Evolutionary conservation across 2,329 filamentous ascomycete genomes (phyloP).

Genomic region (Penicillium sp.): DNA sequence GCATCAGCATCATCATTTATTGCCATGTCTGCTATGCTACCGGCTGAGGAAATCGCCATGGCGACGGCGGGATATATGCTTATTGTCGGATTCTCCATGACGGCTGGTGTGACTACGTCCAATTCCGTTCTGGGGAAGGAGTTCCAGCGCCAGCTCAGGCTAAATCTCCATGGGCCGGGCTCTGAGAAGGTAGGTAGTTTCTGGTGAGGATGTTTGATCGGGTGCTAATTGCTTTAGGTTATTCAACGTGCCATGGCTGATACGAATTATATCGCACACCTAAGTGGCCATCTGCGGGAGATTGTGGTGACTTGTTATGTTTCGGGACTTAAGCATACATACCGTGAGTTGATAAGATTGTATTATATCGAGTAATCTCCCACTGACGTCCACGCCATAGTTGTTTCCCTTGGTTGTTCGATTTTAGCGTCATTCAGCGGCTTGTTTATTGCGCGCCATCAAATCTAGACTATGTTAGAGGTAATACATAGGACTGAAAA

Average conservation of each 20-base stretch:
- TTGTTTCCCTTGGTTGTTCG: slow-evolving; percentile 19
- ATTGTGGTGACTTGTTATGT: slow-evolving; percentile 31
- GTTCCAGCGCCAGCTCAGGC: slow-evolving; percentile 33
- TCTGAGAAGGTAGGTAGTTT: slow-evolving; percentile 18
- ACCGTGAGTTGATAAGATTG: slow-evolving; percentile 18
- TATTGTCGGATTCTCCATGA: slow-evolving; percentile 43
- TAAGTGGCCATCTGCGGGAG: slow-evolving; percentile 24
- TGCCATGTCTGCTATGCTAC: slow-evolving; percentile 48
- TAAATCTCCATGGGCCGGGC: slow-evolving; percentile 29
- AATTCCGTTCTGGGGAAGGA: slow-evolving; percentile 39
- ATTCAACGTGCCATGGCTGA: slow-evolving; percentile 41
- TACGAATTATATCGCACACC: slow-evolving; percentile 40
- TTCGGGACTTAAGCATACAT: slow-evolving; percentile 27
- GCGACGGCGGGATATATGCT: slow-evolving; percentile 51
- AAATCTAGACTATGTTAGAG: slow-evolving; percentile 4
- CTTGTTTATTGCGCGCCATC: slow-evolving; percentile 18
- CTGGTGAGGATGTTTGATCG: too few relatives aligned
- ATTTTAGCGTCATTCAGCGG: slow-evolving; percentile 18
- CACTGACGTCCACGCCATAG: slow-evolving; percentile 2
- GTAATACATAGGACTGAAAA: neutral
- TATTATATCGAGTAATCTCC: neutral
- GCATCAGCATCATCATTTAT: slow-evolving; percentile 49
- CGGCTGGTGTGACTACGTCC: slow-evolving; percentile 39
- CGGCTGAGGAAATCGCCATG: slow-evolving; percentile 48
- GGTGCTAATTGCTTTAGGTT: slow-evolving; percentile 32